phyloP scores from a whole-genome alignment of 1,139 yeast genomes.

The Debaryomyces robertsiae region DNA sequence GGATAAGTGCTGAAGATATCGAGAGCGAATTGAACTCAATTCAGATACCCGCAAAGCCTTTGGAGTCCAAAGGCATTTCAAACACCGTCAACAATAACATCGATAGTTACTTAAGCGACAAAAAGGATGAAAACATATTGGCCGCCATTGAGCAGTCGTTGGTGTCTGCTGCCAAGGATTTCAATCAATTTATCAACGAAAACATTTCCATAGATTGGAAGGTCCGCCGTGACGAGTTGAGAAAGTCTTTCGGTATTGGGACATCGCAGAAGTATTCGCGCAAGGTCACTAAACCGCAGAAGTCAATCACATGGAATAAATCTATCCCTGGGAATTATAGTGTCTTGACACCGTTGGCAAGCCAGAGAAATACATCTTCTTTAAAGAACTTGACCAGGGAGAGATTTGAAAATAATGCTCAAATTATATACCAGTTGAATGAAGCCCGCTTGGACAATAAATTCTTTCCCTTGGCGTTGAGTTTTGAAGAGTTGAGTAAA shows the following conservation, averaged over 20 bases:
- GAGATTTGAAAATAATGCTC: slow-evolving; percentile 74
- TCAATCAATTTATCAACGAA: slow-evolving; percentile 73
- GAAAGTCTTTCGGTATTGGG: slow-evolving; percentile 59
- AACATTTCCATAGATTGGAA: slow-evolving; percentile 85
- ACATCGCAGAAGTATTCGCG: slow-evolving; percentile 17
- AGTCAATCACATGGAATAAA: slow-evolving; percentile 40
- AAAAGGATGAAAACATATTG: slow-evolving; percentile 81
- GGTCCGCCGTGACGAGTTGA: slow-evolving; percentile 68
- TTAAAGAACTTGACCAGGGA: slow-evolving; percentile 47
- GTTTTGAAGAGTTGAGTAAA: slow-evolving; percentile 56
- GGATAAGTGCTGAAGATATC: slow-evolving; percentile 85
- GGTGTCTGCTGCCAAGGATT: slow-evolving; percentile 74
- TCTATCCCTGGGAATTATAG: slow-evolving; percentile 39
- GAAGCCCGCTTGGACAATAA: slow-evolving; percentile 60
- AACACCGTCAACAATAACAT: slow-evolving; percentile 24
- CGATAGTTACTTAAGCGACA: slow-evolving; percentile 61
- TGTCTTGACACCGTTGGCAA: slow-evolving; percentile 36
- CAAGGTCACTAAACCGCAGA: slow-evolving; percentile 15
- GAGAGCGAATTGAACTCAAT: slow-evolving; percentile 61
- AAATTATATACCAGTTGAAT: slow-evolving; percentile 68
- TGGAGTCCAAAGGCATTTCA: slow-evolving; percentile 11
- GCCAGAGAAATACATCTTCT: slow-evolving; percentile 21
- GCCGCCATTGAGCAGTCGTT: slow-evolving; percentile 84
- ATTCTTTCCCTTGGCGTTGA: slow-evolving; percentile 53
- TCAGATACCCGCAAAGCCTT: slow-evolving; percentile 23